Percentiles rank a stretch among this genome's conserved stretches.
Evolutionary conservation across 1,284 basidiomycete species (phyloP).

Genomic region (Kwoniella shivajii): DNA sequence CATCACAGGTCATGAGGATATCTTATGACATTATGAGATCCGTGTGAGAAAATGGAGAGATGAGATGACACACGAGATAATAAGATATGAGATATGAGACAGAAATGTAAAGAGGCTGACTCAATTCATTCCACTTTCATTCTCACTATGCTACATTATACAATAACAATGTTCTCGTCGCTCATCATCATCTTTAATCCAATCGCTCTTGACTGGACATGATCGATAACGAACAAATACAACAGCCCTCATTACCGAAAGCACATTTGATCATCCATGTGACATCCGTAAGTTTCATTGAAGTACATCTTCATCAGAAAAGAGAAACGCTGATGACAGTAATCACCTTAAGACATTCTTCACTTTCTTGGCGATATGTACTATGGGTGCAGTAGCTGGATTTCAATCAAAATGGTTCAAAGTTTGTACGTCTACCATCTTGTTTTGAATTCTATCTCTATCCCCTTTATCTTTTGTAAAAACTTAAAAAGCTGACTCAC

Average conservation of each 20-base stretch:
- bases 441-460: too few species aligned
- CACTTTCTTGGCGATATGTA: constrained; percentile 84
- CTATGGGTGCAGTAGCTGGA: constrained; percentile 77
- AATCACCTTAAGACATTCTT: constrained; percentile 71
- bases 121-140: too few species aligned
- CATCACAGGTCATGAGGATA: too few species aligned
- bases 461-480: neutral
- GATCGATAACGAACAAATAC: neutral
- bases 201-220: too few species aligned
- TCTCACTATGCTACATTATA: too few species aligned
- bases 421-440: constrained; percentile 72
- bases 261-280: constrained; percentile 30
- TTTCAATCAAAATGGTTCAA: constrained; percentile 86
- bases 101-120: too few species aligned
- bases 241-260: constrained; percentile 29
- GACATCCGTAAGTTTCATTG: constrained; percentile 22
- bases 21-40: too few species aligned
- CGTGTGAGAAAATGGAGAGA: too few species aligned
- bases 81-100: too few species aligned
- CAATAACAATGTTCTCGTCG: too few species aligned
- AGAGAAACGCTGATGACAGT: constrained; percentile 19
- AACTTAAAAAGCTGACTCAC: neutral
- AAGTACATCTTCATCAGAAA: neutral
- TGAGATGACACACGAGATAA: too few species aligned
- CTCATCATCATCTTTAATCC: too few species aligned